Conservation (phyloP, 176 grass and related monocot species). For the sorghum (Sorghum bicolor) region Sorghum_bicolor_NCBIv3 NC_012878.2:3272001-3272500, state of each 20-base stretch:
- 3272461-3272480: not conserved
- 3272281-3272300: not conserved
- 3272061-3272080: too few relatives aligned
- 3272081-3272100: too few relatives aligned
- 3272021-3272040: too few relatives aligned
- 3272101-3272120: too few relatives aligned
- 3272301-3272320: not conserved
- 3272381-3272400: not conserved
- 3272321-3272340: not conserved
- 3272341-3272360: not conserved
- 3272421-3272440: not conserved
- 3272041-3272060: too few relatives aligned
- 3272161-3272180: not conserved
- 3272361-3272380: not conserved
- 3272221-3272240: not conserved
- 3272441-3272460: not conserved
- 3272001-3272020: too few relatives aligned
- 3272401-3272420: not conserved
- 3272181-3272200: not conserved
- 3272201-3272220: not conserved
- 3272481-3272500: not conserved
- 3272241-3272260: not conserved
- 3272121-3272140: too few relatives aligned
- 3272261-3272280: not conserved
- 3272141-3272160: too few relatives aligned